phyloP scores from a whole-genome alignment of 192 early-diverging fungal species.

The Dimargaris cristalligena region DNA sequence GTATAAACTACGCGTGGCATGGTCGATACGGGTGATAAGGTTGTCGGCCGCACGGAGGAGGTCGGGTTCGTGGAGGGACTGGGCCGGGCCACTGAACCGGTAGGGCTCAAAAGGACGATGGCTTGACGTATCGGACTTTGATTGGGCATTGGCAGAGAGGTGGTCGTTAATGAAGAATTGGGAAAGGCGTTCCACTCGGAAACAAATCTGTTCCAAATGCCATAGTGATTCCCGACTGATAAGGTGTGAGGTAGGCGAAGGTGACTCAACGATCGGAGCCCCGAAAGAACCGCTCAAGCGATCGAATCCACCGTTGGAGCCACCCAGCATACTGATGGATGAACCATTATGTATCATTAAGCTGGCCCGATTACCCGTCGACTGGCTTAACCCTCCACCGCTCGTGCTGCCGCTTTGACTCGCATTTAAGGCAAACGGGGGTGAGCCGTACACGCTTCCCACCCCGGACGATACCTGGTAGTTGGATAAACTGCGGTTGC shows the following conservation, averaged over 20 bases:
- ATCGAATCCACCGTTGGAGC: too few relatives aligned
- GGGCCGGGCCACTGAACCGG: constrained; percentile 22
- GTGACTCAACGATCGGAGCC: too few relatives aligned
- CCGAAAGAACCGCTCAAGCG: too few relatives aligned
- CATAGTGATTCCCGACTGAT: constrained; percentile 2
- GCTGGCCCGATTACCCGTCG: too few relatives aligned
- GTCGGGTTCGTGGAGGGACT: constrained; percentile 30
- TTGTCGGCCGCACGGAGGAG: constrained; percentile 31
- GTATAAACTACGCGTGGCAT: neutral
- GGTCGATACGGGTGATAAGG: constrained; percentile 35
- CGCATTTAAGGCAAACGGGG: too few relatives aligned
- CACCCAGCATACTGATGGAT: too few relatives aligned
- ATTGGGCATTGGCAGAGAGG: too few relatives aligned
- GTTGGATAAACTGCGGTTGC: neutral
- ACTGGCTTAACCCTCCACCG: too few relatives aligned
- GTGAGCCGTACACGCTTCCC: too few relatives aligned
- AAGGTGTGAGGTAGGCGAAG: constrained; percentile 6
- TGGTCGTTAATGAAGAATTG: constrained; percentile 14
- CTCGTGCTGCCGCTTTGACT: too few relatives aligned
- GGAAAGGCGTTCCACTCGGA: constrained; percentile 14
- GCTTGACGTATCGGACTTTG: neutral
- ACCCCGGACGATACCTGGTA: neutral
- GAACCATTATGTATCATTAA: too few relatives aligned
- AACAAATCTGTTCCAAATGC: constrained; percentile 11
- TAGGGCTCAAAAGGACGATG: neutral